A percentile compares a stretch with the other conserved stretches of the same genome.
Evolutionary conservation across 2,329 filamentous ascomycete genomes (phyloP).

Genomic region (Orbilia javanica): DNA sequence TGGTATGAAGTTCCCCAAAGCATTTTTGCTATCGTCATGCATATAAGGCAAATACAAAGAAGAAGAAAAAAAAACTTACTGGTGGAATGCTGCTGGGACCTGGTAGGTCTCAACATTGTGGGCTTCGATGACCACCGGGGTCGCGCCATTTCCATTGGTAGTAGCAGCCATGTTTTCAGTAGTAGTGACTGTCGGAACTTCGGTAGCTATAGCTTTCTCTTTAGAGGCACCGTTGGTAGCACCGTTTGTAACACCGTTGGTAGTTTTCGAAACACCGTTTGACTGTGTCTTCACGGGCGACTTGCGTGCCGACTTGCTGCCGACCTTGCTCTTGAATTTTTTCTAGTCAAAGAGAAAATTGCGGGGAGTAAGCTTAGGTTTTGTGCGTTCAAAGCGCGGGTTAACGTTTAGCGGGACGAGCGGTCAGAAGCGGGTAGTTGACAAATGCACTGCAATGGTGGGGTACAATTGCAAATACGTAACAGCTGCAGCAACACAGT

Average conservation of each 20-base stretch:
- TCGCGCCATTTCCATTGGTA: slow-evolving; percentile 24
- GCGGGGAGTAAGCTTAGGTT: slow-evolving; percentile 33
- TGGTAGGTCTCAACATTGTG: slow-evolving; percentile 78
- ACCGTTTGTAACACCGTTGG: slow-evolving; percentile 54
- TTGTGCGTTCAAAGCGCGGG: neutral
- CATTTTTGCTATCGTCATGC: slow-evolving; percentile 1
- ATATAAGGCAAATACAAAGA: neutral
- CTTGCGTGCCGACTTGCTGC: slow-evolving; percentile 51
- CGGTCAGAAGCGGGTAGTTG: slow-evolving; percentile 8
- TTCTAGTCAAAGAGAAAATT: slow-evolving; percentile 38
- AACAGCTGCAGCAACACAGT: slow-evolving; percentile 35
- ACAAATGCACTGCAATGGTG: slow-evolving; percentile 21
- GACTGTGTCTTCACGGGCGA: slow-evolving; percentile 32
- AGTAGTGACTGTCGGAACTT: slow-evolving; percentile 1
- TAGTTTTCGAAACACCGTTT: slow-evolving; percentile 44
- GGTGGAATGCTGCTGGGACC: slow-evolving; percentile 60
- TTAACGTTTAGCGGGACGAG: slow-evolving; percentile 11
- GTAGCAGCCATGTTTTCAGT: slow-evolving; percentile 26
- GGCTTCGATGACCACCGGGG: slow-evolving; percentile 75
- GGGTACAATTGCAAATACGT: slow-evolving; percentile 21
- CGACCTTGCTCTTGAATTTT: slow-evolving; percentile 54
- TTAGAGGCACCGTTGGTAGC: slow-evolving; percentile 36
- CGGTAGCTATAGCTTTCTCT: slow-evolving; percentile 23
- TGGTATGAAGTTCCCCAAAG: neutral
- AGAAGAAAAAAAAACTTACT: slow-evolving; percentile 58